Conservation (phyloP, 1,284 basidiomycete genomes). For the Athelia psychrophila region DNA sequence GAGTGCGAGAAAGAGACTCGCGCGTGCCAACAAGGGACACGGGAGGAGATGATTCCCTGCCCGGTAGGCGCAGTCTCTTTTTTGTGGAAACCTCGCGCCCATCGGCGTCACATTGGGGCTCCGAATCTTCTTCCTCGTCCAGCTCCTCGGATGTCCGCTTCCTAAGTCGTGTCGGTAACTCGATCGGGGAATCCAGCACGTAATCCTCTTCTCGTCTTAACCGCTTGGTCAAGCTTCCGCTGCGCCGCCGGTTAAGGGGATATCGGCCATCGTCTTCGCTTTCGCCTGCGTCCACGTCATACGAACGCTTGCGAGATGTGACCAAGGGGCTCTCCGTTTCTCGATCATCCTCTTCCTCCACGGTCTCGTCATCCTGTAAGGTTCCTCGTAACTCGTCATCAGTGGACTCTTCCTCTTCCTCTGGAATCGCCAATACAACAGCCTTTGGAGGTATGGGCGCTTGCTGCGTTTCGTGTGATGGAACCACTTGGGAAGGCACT, state of each 20-base stretch:
- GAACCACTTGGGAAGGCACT: constrained; percentile 14
- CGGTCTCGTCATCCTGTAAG: constrained; percentile 13
- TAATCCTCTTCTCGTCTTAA: constrained; percentile 5
- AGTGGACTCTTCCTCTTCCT: constrained; percentile 11
- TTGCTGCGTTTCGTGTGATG: not conserved
- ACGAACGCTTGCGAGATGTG: not conserved
- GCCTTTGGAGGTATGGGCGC: constrained; percentile 9
- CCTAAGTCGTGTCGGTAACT: constrained; percentile 6
- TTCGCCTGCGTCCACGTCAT: constrained; percentile 19
- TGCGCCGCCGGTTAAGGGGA: not conserved
- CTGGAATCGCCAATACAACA: constrained; percentile 16
- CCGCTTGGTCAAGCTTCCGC: constrained; percentile 9
- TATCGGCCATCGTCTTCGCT: constrained; percentile 17
- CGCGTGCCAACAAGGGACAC: not conserved
- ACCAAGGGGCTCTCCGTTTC: not conserved
- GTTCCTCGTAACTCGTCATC: constrained; percentile 2
- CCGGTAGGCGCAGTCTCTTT: not conserved
- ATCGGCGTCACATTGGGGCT: not conserved
- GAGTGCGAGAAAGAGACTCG: not conserved
- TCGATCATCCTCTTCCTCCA: constrained; percentile 8
- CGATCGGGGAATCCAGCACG: not conserved
- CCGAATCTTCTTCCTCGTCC: constrained; percentile 8
- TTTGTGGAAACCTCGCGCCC: not conserved
- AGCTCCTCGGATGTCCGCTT: constrained; percentile 23
- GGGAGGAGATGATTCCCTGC: not conserved